Evolutionary conservation across 345 rosid species (phyloP).

Genomic region (Mercurialis annua): DNA sequence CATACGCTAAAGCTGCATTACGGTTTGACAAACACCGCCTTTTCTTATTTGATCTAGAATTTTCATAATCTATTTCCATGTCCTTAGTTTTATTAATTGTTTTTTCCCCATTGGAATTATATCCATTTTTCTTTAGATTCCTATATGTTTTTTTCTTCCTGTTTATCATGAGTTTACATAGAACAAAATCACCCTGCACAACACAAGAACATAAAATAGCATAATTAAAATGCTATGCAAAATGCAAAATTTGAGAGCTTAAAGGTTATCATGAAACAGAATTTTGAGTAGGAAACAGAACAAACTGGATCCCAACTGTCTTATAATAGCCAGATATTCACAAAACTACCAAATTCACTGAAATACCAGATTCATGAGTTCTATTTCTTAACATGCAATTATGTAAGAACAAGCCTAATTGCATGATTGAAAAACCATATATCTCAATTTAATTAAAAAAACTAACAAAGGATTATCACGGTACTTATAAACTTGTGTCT

Average conservation of each 20-base stretch:
- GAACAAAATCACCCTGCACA: slow-evolving; percentile 23
- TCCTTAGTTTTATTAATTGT: not conserved
- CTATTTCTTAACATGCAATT: no score
- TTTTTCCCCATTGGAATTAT: not conserved
- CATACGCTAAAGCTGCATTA: not conserved
- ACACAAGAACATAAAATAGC: not conserved
- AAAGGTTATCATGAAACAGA: not conserved
- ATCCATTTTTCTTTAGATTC: not conserved
- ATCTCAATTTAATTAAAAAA: no score
- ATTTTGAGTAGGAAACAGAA: not conserved
- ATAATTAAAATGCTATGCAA: not conserved
- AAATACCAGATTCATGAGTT: not conserved
- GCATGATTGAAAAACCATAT: no score
- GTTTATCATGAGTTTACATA: slow-evolving; percentile 30
- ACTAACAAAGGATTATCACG: no score
- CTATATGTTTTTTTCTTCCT: slow-evolving; percentile 8
- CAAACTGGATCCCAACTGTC: no score
- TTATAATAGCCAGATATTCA: no score
- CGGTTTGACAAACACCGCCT: not conserved
- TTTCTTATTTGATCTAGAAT: not conserved
- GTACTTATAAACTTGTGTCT: no score
- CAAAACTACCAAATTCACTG: not conserved
- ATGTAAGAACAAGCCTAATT: no score
- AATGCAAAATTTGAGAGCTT: not conserved
- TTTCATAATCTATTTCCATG: not conserved